Evolutionary conservation across 345 rosid genomes (phyloP).

Genomic region (Lumnitzera littorea): DNA sequence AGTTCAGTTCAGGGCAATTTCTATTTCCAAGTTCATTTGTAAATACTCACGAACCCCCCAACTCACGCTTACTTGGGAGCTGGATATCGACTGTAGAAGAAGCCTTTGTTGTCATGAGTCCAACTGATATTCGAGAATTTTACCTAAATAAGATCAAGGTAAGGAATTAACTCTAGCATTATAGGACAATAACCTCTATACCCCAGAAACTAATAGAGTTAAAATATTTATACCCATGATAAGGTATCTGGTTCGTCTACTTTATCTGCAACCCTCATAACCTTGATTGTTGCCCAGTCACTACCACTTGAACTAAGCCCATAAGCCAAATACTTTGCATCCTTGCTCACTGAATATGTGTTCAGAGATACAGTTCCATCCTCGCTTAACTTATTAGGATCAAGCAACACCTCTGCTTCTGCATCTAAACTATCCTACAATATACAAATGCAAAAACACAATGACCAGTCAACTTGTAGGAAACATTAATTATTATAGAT

Average conservation of each 20-base stretch:
- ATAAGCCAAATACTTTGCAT: conserved; percentile 69
- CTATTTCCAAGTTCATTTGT: too few relatives aligned
- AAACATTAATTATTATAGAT: not conserved
- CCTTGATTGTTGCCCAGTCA: conserved; percentile 86
- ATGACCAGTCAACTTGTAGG: not conserved
- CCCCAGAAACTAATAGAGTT: not conserved
- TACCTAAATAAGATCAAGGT: conserved; percentile 29
- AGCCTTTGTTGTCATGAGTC: conserved; percentile 87
- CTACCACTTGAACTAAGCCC: conserved; percentile 87
- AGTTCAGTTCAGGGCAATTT: too few relatives aligned
- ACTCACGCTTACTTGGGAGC: conserved; percentile 55
- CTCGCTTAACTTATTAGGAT: conserved; percentile 73
- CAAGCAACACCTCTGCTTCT: conserved; percentile 72
- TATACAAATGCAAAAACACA: not conserved
- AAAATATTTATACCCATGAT: conserved; percentile 57
- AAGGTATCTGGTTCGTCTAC: conserved; percentile 59
- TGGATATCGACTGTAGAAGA: conserved; percentile 89
- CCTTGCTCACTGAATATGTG: conserved; percentile 50
- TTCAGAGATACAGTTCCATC: conserved; percentile 81
- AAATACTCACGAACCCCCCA: not conserved
- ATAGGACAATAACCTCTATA: not conserved
- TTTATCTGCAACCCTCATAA: conserved; percentile 57
- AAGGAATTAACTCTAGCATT: not conserved
- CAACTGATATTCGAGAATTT: conserved; percentile 75
- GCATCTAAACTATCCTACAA: conserved; percentile 66